Evolutionary conservation across 202 grass and related monocot species (phyloP).

Genomic region (Setaria viridis): DNA sequence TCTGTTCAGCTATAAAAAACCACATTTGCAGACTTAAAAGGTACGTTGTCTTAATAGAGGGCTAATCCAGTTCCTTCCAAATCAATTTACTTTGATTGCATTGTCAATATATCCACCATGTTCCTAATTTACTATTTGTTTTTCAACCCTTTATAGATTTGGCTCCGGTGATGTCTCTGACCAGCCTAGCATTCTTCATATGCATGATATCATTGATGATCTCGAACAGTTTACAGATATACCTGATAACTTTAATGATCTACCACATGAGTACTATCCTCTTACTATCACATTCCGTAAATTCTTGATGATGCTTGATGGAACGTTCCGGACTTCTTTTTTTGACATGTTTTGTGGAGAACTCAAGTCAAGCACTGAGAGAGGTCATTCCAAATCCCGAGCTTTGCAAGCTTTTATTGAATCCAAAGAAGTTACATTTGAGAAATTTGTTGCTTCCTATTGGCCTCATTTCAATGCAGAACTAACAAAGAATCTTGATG

Average conservation of each 20-base stretch:
- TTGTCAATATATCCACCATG: not conserved
- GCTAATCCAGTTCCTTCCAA: too few species aligned
- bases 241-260: slow-evolving; percentile 63
- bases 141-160: slow-evolving; percentile 54
- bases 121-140: not conserved
- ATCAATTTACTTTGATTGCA: too few species aligned
- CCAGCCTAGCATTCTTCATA: slow-evolving; percentile 45
- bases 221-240: slow-evolving; percentile 68
- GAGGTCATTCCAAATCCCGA: slow-evolving; percentile 60
- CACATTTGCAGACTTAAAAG: slow-evolving; percentile 71
- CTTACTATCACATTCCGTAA: slow-evolving; percentile 80
- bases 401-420: slow-evolving; percentile 61
- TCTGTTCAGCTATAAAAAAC: slow-evolving; percentile 85
- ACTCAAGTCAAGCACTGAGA: slow-evolving; percentile 41
- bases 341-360: slow-evolving; percentile 68
- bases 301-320: slow-evolving; percentile 93
- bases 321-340: slow-evolving; percentile 68
- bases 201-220: slow-evolving; percentile 69
- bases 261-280: slow-evolving; percentile 58
- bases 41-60: slow-evolving; percentile 28
- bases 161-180: slow-evolving; percentile 48
- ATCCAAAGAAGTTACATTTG: slow-evolving; percentile 80
- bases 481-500: slow-evolving; percentile 73
- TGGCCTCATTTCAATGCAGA: slow-evolving; percentile 79
- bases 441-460: slow-evolving; percentile 74